Base-by-base conservation (phyloP, 2,329 filamentous ascomycete genomes). In the Ustilaginoidea virens region DNA sequence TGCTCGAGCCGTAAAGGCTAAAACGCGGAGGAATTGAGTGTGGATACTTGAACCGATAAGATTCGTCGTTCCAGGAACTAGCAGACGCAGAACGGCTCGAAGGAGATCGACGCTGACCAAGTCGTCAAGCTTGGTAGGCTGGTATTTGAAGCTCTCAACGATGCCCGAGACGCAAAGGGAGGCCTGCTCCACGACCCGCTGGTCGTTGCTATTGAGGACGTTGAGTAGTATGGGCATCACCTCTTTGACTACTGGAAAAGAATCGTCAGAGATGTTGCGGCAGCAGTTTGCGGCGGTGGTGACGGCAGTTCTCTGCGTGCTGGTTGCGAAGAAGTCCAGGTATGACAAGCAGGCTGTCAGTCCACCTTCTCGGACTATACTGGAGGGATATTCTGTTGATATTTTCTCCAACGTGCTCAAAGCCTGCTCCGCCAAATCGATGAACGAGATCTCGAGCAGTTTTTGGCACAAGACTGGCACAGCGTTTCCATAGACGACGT, bases 281-380 rank as follows among this genome's bases (percentile, higher is more conserved):
- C 92, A 98, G 58, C 90, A 98, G 48, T 98, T 98, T 32, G 90
- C 92, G 7, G 92, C 90, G 9, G 87, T 98, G 3, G 86, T 96
- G 6, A 98, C 90, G 5, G 90, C 90, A 10, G 87, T 94, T 39
- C 90, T 74, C 54, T 98, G 90, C 2, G 90, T 96, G 52, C 87
- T 90, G 0, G 90, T 98, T 11, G 87, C 80, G 46, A 98, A 98
- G 56, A 98, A 98, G 49, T 98, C 90, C 33, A 98, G 69, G 48
- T 90, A 96, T 0, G 82, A 92, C 39, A 98, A 60, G 46, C 90
- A 98, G n/a, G 90, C 90, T 2, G 82, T 92, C 37, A 98, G 62
- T 8, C 90, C 90, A 27, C 90, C 92, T 56, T 96, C 90, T 29
- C 86, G 80, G 25, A 98, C 90, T 42, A 98, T 98, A 32, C 82